Evolutionary conservation across 257 asterid genomes (phyloP), one percentile per base, ranked within the genome.

Genomic region (Vinca minor): DNA sequence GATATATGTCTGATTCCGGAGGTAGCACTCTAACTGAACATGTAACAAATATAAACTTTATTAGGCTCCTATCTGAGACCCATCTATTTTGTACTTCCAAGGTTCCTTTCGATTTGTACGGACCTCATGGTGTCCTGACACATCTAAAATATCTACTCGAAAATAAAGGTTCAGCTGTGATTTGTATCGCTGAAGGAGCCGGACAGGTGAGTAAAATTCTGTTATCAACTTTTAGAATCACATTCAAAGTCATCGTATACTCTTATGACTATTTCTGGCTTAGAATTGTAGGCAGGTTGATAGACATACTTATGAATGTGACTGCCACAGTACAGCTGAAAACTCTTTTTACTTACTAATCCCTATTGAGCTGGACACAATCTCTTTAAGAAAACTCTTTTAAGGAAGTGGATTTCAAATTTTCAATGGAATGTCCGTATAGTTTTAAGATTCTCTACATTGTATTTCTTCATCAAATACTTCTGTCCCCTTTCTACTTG

Each of bases 131-230:
- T 69, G 86, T 92, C 32, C 69, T 92, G 75, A 77, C 69, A 52
- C 96, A 92, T 78, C 81, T 89, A 50, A 84, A 84, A 77, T 84
- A 92, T 79, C 87, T 92, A 54, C 86, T 89, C 5, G 94, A 85
- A 71, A 82, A 86, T 29, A 89, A 89, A 81, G 96, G 96, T 69
- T 92, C 95, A 63, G 98, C 98, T 10, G 98, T 92, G 34, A 78
- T 92, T 65, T 92, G 98, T 79, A 91, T 80, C 69, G 98, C 98
- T 20, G 98, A 92, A 78, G 98, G 98, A 74, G 96, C 95, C 72
- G 98, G 96, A 42, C 95, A 89, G 91, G 98, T 87, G 59, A 79
- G 81, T 63, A 21, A 46, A n/a, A 13, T 47, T 35, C 35, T 47
- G 42, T 60, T 74, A 60, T 47, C 31, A 8, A 31, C 35, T 53